Conservation (phyloP, 148 eudicot genomes). For the Bassia scoparia region DNA sequence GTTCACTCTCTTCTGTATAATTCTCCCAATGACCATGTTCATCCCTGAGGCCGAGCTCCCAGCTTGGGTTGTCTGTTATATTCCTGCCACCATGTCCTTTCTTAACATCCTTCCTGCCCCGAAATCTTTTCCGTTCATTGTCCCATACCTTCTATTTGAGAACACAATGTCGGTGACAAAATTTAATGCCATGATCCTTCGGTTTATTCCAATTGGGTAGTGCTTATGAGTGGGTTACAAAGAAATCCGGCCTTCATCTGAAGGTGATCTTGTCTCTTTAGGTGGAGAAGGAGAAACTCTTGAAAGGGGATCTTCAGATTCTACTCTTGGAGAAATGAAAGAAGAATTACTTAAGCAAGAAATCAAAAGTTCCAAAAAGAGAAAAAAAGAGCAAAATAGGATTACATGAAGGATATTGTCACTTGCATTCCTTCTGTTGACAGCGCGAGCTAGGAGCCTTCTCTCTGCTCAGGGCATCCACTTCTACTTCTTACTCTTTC, state of each 20-base stretch:
- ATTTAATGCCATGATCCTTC: constrained; percentile 92
- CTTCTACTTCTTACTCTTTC: constrained; percentile 95
- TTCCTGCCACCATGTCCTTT: constrained; percentile 84
- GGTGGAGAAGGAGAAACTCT: constrained; percentile 47
- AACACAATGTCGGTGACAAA: constrained; percentile 98
- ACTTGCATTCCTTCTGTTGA: constrained; percentile 70
- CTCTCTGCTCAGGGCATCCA: constrained; percentile 96
- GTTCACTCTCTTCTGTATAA: constrained; percentile 90
- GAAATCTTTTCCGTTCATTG: constrained; percentile 87
- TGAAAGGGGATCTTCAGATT: constrained; percentile 53
- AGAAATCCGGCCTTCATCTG: constrained; percentile 96
- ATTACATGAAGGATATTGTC: constrained; percentile 86
- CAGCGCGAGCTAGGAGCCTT: constrained; percentile 84
- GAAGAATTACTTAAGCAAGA: constrained; percentile 50
- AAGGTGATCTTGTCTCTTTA: constrained; percentile 66
- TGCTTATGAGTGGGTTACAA: constrained; percentile 96
- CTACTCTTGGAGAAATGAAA: constrained; percentile 47
- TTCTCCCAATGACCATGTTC: constrained; percentile 97
- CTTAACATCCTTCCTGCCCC: constrained; percentile 97
- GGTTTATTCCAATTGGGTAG: constrained; percentile 93
- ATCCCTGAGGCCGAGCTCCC: constrained; percentile 92
- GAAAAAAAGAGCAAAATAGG: constrained; percentile 76
- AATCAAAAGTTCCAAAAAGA: constrained; percentile 27
- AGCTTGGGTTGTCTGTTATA: constrained; percentile 84
- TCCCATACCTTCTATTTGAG: constrained; percentile 95